Evolutionary conservation across 2,329 filamentous ascomycete species (phyloP), one percentile per base, ranked within the genome.

Genomic region (Venturia nashicola): DNA sequence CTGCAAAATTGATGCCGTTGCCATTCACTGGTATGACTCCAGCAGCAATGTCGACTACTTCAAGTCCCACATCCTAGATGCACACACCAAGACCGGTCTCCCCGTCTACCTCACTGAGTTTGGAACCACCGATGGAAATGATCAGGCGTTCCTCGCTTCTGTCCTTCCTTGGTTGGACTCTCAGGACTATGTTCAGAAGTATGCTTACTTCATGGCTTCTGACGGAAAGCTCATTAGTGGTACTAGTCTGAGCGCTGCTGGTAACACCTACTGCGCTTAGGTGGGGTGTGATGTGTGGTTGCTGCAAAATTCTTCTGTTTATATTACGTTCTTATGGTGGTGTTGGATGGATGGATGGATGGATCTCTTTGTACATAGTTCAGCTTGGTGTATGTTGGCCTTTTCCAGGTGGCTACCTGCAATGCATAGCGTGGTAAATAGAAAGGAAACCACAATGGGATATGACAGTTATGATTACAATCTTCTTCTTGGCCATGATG

Each of bases 81-180:
- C 65, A 14, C 44, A 63, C 59, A 39, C 27, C 2, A 18, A 48
- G n/a, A 23, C 23, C 27, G 46, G 43, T 16, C 68, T 68, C 1
- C 72, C 71, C 0, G 66, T 75, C 32, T 75, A 72, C 72, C 68
- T 75, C 44, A 75, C 73, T 0, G 73, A 75, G 40, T 75, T 74
- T 63, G 66, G 64, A 6, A 55, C 69, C 4, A 67, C 62, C 1
- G 69, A 70, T 14, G 67, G 60, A 0, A 62, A 73, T 9, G 64
- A 69, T 8, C 62, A 62, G 36, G 5, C 16, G 0, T 74, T 75
- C 51, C 51, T 74, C 12, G 66, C 69, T 16, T 66, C 70, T 4
- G 69, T 70, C 1, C 62, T 75, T 27, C 71, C 72, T 2, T 75
- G 71, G 72, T 64, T 75, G 65, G 73, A 75, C 59, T 51, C 5